A percentile compares a stretch with the other conserved stretches of the same genome.
phyloP scores from a whole-genome alignment of 192 early-diverging fungal species.

The Coemansia aciculifera region DNA sequence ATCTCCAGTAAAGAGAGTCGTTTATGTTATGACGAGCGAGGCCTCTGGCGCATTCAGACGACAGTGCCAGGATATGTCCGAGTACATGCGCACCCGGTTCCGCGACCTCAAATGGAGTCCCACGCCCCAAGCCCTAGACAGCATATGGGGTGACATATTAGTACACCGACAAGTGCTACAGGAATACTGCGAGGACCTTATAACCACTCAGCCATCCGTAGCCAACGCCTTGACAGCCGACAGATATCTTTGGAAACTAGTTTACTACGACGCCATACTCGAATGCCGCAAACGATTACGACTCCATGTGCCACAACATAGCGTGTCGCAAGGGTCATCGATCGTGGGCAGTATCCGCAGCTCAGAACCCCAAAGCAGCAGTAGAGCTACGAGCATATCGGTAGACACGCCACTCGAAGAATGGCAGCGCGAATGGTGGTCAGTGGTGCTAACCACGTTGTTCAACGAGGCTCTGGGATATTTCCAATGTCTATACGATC shows the following conservation, averaged over 20 bases:
- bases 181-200: conserved; percentile 37
- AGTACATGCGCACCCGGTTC: conserved; percentile 26
- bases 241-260: conserved; percentile 33
- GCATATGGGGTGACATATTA: conserved; percentile 43
- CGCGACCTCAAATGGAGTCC: conserved; percentile 20
- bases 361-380: conserved; percentile 12
- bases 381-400: conserved; percentile 12
- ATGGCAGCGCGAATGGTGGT: conserved; percentile 48
- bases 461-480: conserved; percentile 47
- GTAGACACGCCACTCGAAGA: conserved; percentile 19
- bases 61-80: conserved; percentile 21
- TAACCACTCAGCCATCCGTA: conserved; percentile 12
- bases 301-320: conserved; percentile 26
- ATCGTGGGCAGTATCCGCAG: conserved; percentile 25
- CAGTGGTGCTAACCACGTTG: conserved; percentile 26
- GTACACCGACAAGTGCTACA: conserved; percentile 37
- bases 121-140: conserved; percentile 26
- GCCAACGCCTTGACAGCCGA: conserved; percentile 29
- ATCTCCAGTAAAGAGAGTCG: not conserved
- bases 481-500: conserved; percentile 31
- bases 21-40: conserved; percentile 2
- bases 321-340: conserved; percentile 36
- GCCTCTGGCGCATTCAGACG: conserved; percentile 11
- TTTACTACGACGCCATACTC: conserved; percentile 42
- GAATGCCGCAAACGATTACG: conserved; percentile 50